Evolutionary conservation across 208 protist genomes (phyloP).

Genomic region (Trypanosoma cruzi): DNA sequence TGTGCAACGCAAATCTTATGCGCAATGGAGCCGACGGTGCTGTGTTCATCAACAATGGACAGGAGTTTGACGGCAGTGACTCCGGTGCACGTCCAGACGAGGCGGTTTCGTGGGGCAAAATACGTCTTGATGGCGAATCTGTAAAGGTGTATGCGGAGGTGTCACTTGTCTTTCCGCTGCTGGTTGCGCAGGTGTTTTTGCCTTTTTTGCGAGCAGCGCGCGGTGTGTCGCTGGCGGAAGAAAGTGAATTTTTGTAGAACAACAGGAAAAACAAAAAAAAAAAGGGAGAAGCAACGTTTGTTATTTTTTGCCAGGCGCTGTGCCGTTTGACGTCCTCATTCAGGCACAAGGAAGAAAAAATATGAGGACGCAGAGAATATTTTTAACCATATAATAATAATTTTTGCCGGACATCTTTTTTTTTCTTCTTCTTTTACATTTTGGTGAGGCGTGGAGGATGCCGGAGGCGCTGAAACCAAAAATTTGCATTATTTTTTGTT

Average conservation of each 20-base stretch:
- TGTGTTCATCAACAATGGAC: conserved; percentile 98
- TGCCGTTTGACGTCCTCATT: not conserved
- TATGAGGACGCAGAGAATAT: no score
- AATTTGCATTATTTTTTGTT: no score
- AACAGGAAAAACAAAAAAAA: not conserved
- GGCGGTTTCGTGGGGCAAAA: conserved; percentile 99
- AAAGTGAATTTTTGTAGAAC: not conserved
- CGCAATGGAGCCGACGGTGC: conserved; percentile 99
- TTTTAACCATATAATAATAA: no score
- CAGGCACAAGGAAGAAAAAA: not conserved
- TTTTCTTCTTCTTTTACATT: not conserved
- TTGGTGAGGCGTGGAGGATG: no score
- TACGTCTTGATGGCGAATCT: conserved; percentile 91
- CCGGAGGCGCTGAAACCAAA: no score
- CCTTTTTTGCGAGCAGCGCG: conserved; percentile 51
- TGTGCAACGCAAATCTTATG: conserved; percentile 99
- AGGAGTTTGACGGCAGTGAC: conserved; percentile 99
- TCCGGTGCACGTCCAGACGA: conserved; percentile 98
- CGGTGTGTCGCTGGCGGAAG: not conserved
- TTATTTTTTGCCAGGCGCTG: no score
- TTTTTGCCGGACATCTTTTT: no score
- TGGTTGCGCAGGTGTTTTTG: conserved; percentile 96
- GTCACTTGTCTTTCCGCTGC: conserved; percentile 96
- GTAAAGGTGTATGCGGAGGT: conserved; percentile 99
- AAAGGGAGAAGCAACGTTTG: not conserved